phyloP scores from a whole-genome alignment of 257 asterid species.

The Solanum boliviense region DNA sequence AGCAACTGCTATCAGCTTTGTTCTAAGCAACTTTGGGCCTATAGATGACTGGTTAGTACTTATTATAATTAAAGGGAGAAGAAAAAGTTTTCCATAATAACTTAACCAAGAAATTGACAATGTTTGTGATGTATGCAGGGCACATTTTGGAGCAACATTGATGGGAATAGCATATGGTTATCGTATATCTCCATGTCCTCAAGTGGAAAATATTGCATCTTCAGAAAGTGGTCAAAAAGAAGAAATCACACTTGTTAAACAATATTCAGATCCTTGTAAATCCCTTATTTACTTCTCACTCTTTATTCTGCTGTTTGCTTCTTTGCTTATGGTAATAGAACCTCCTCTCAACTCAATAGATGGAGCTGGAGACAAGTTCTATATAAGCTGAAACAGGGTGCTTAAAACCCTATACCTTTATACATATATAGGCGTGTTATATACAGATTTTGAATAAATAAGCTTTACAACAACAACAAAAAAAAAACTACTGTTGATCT shows the following conservation, averaged over 20 bases:
- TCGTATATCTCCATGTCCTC: slow-evolving; percentile 38
- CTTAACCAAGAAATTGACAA: too few species aligned
- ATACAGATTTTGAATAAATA: not conserved
- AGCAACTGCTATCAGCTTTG: slow-evolving; percentile 44
- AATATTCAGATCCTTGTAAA: slow-evolving; percentile 51
- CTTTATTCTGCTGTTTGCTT: slow-evolving; percentile 38
- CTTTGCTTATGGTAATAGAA: slow-evolving; percentile 39
- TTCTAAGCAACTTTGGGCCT: slow-evolving; percentile 55
- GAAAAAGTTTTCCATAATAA: too few species aligned
- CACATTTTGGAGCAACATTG: slow-evolving; percentile 59
- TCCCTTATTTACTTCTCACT: slow-evolving; percentile 48
- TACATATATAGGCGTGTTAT: not conserved
- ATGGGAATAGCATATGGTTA: slow-evolving; percentile 59
- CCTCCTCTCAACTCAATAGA: slow-evolving; percentile 43
- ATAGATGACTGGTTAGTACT: slow-evolving; percentile 66
- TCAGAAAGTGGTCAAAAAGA: slow-evolving; percentile 32
- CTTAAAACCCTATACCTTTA: not conserved
- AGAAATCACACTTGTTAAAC: slow-evolving; percentile 35
- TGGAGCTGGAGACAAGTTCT: not conserved
- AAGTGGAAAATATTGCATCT: slow-evolving; percentile 40
- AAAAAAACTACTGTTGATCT: too few species aligned
- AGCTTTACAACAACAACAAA: not conserved
- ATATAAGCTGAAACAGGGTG: not conserved
- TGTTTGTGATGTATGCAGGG: slow-evolving; percentile 29
- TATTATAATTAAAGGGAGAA: not conserved